Evolutionary conservation across 2,329 filamentous ascomycete genomes (phyloP), one percentile per base, ranked within the genome.

Genomic region (Botryosphaeria dothidea): DNA sequence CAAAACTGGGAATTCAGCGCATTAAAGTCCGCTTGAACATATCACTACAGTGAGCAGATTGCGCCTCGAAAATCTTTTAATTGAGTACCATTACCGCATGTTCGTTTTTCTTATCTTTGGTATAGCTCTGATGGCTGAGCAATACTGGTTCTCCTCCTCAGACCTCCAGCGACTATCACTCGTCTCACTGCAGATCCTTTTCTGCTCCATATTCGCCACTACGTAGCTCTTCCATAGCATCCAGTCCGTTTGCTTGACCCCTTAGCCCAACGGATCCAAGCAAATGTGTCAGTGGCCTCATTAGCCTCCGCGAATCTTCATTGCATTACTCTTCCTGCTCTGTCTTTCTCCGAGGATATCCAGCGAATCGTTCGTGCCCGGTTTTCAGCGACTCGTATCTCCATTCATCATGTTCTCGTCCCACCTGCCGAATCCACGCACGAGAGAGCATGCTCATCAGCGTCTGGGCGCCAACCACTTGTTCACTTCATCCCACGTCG

Each of bases 401-500:
- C 41, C 19, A 15, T 58, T 46, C 56, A 23, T 34, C 56, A 34
- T 60, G 15, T 41, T n/a, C 19, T 41, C 21, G 15, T 34, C 8
- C 25, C 38, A 21, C 56, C 19, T 34, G 19, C n/a, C 41, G 23
- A 43, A n/a, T n/a, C 7, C 19, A 19, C 21, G 1, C 23, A 27
- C 9, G 11, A 41, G 25, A 17, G 9, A 41, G 3, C 8, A 8
- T 29, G 7, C 17, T 65, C 62, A 65, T 66, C 62, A 66, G 45
- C 65, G 62, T 43, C 65, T 54, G 7, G 52, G 45, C 5, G 23
- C 34, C 29, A 90, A 75, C 88, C 88, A 90, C 60, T 81, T 81
- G 69, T 89, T 84, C 4, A 84, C 85, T 64, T 85, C 83, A n/a
- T 80, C 80, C 82, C 88, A 90, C 48, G 82, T 69, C 69, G 84